Percentiles rank a stretch among this genome's conserved stretches.
Evolutionary conservation across 176 grass and related monocot species (phyloP).

Genomic region (Eleusine coracana): DNA sequence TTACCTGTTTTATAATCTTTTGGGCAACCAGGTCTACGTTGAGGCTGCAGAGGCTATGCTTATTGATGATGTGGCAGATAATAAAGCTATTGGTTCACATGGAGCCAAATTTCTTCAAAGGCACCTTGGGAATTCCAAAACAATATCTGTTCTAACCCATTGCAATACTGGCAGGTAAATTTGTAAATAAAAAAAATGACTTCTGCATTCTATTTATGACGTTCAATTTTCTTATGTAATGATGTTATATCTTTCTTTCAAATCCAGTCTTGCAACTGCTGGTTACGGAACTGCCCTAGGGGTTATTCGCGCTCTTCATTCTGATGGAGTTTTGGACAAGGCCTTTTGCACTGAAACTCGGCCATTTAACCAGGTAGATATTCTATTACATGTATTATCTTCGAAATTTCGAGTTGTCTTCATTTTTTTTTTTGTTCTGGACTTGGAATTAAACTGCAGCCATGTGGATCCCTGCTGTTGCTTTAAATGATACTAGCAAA

Average conservation of each 20-base stretch:
- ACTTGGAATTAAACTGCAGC: background rate
- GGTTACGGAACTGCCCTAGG: conserved; percentile 96
- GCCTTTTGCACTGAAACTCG: conserved; percentile 97
- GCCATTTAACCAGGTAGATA: conserved; percentile 88
- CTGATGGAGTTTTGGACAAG: conserved; percentile 63
- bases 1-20: conserved; percentile 25
- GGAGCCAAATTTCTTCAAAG: conserved; percentile 72
- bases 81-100: conserved; percentile 91
- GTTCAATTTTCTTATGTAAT: conserved; percentile 22
- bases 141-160: conserved; percentile 77
- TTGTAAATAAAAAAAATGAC: background rate
- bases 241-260: background rate
- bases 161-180: conserved; percentile 94
- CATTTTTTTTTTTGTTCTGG: background rate
- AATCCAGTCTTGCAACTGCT: conserved; percentile 87
- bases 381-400: conserved; percentile 17
- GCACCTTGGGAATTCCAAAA: conserved; percentile 48
- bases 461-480: background rate
- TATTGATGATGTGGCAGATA: conserved; percentile 83
- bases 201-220: background rate
- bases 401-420: background rate
- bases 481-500: background rate
- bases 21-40: conserved; percentile 60
- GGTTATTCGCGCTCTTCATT: conserved; percentile 82
- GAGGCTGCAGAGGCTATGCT: conserved; percentile 89